Percentiles rank a stretch among this genome's conserved stretches.
Conservation (phyloP, 768 basidiomycete species). For the Collybiopsis confluens region DNA sequence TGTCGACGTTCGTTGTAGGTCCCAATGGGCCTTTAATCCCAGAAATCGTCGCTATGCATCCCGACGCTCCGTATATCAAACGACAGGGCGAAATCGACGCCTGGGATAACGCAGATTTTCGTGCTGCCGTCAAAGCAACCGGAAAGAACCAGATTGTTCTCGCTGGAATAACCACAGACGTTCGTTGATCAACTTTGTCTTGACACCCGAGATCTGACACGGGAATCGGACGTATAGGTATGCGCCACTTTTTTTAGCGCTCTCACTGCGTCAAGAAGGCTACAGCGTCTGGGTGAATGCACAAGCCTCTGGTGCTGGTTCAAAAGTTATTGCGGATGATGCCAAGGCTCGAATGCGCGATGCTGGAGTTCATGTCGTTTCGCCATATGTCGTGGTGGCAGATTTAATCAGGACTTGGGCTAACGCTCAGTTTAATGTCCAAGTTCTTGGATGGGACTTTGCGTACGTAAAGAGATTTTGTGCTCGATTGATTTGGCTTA, state of each 20-base stretch:
- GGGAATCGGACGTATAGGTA: conserved; percentile 33
- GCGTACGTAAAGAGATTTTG: too few relatives aligned
- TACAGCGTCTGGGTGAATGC: conserved; percentile 45
- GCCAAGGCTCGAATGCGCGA: conserved; percentile 46
- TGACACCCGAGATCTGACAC: too few relatives aligned
- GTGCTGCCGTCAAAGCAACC: conserved; percentile 40
- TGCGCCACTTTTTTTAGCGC: conserved; percentile 45
- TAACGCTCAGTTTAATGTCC: conserved; percentile 41
- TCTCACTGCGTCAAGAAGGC: conserved; percentile 40
- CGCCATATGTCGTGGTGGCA: conserved; percentile 36
- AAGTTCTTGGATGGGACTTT: conserved; percentile 13
- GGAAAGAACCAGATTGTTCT: conserved; percentile 47
- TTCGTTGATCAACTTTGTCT: too few relatives aligned
- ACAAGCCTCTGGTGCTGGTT: conserved; percentile 41
- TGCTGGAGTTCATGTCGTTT: conserved; percentile 42
- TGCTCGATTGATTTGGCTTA: too few relatives aligned
- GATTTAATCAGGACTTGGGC: conserved; percentile 53
- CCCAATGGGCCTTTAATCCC: conserved; percentile 44
- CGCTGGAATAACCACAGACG: conserved; percentile 46
- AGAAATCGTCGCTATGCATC: conserved; percentile 43
- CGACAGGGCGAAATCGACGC: conserved; percentile 48
- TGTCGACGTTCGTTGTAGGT: conserved; percentile 22
- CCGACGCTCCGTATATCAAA: conserved; percentile 39
- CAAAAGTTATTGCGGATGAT: conserved; percentile 33
- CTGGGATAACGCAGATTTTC: conserved; percentile 48